Base-by-base conservation (phyloP, 1,139 yeast species). In the Candida tetrigidarum region DNA sequence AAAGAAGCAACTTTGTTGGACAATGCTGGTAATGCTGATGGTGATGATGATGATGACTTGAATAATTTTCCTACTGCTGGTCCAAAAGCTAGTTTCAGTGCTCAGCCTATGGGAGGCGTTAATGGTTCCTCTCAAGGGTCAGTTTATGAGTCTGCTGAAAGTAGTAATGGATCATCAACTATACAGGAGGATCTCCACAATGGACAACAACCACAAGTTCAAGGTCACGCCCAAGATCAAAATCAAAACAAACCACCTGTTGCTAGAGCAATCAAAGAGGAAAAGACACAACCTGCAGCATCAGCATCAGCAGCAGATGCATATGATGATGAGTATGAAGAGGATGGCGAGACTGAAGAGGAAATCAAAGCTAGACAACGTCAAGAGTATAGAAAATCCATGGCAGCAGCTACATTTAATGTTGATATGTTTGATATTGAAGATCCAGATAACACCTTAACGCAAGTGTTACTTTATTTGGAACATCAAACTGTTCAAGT, bases 401-500 rank as follows among this genome's bases (percentile, higher is more conserved):
- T 74, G 76, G 80, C 80, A 2, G 80, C 80, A 1, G 78, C 79
- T 6, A 71, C 77, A 0, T 86, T 85, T 66, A 85, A 85, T 62
- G 74, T 86, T 41, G 86, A 84, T 47, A 79, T 83, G 40, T 89
- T 88, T 65, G 90, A 88, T 65, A 84, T 87, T 48, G 86, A 64
- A 51, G 89, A 88, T 61, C 96, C 96, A 2, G 97, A 90, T 57
- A 88, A 87, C 61, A 87, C 97, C 0, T 77, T 92, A 50, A 82
- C 90, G 4, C 96, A 91, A 58, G 83, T 93, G 46, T 80, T 91
- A 55, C 77, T 85, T 39, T 93, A 90, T 63, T 75, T 93, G 58
- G 99, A 93, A 62, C 96, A 90, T 64, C 97, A 92, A 67, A 92
- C 98, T 0, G 93, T 88, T 27, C 88, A 87, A 56, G 97, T 93